Evolutionary conservation across 805 yeast species (phyloP).

Genomic region (Candida succiphila): DNA sequence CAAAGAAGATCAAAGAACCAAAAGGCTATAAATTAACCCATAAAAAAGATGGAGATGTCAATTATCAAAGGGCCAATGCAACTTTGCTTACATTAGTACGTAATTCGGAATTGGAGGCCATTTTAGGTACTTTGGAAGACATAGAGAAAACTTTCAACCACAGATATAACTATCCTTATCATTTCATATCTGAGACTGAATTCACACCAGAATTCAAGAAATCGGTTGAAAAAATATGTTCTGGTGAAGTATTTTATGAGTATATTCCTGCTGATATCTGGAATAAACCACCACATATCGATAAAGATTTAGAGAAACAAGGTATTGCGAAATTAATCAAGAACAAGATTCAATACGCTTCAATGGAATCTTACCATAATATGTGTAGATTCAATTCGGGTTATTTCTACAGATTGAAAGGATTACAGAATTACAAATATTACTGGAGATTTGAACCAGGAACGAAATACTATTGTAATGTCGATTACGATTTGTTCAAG

Average conservation of each 20-base stretch:
- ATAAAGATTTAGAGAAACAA: conserved; percentile 20
- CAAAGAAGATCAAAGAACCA: conserved; percentile 35
- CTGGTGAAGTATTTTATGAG: conserved; percentile 18
- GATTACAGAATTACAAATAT: conserved; percentile 63
- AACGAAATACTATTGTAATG: conserved; percentile 62
- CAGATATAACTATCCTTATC: conserved; percentile 67
- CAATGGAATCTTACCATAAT: conserved; percentile 67
- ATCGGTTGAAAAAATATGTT: conserved; percentile 27
- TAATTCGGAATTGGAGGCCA: conserved; percentile 42
- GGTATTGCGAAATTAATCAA: conserved; percentile 18
- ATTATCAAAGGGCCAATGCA: conserved; percentile 42
- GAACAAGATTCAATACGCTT: conserved; percentile 62
- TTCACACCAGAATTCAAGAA: conserved; percentile 48
- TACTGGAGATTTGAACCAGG: conserved; percentile 94
- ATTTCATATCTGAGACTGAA: conserved; percentile 61
- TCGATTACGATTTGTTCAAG: conserved; percentile 71
- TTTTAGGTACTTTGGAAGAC: conserved; percentile 41
- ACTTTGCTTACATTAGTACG: conserved; percentile 65
- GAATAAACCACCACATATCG: conserved; percentile 52
- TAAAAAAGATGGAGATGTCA: conserved; percentile 7
- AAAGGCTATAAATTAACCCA: conserved; percentile 21
- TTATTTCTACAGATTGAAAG: conserved; percentile 65
- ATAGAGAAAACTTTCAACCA: conserved; percentile 56
- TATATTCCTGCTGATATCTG: conserved; percentile 35
- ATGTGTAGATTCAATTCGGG: conserved; percentile 90